Percentiles rank a stretch among this genome's conserved stretches.
Conservation (phyloP, 768 basidiomycete genomes). For the Pulveroboletus sp. region DNA sequence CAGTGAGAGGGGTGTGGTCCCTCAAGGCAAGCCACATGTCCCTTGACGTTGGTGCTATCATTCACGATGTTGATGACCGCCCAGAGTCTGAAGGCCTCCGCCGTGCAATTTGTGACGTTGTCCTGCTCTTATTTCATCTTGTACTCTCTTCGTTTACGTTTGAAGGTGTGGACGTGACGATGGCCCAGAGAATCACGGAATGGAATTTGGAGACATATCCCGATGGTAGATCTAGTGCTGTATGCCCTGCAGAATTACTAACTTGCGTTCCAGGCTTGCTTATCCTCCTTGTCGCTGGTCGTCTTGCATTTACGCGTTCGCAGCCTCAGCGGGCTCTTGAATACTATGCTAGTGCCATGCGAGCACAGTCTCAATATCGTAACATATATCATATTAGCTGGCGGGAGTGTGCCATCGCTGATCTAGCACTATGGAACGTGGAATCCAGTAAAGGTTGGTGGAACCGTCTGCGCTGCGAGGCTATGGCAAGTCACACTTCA, state of each 20-base stretch:
- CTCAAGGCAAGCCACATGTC: conserved; percentile 36
- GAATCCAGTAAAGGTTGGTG: conserved; percentile 55
- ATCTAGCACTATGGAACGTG: conserved; percentile 72
- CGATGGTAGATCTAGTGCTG: conserved; percentile 40
- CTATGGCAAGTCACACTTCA: conserved; percentile 41
- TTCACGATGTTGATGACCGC: conserved; percentile 1
- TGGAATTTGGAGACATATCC: conserved; percentile 85
- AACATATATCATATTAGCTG: conserved; percentile 73
- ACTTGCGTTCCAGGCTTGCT: conserved; percentile 60
- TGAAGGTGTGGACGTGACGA: conserved; percentile 67
- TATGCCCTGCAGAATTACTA: not conserved
- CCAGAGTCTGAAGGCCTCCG: conserved; percentile 71
- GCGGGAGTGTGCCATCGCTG: conserved; percentile 85
- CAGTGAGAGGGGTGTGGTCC: conserved; percentile 39
- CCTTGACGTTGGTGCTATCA: not conserved
- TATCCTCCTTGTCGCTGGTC: conserved; percentile 90
- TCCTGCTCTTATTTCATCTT: conserved; percentile 85
- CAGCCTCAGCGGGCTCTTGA: conserved; percentile 71
- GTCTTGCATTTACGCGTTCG: conserved; percentile 68
- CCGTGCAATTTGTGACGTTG: conserved; percentile 79
- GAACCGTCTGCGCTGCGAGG: conserved; percentile 64
- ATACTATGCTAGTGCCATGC: conserved; percentile 64
- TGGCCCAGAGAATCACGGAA: conserved; percentile 74
- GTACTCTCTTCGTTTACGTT: conserved; percentile 75
- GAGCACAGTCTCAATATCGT: conserved; percentile 59